Percentiles rank a stretch among this genome's conserved stretches.
These are phyloP conservation scores for Aureobasidium sp. DNA, from an alignment of 2,329 filamentous ascomycete species.

Conservation along the genomic window DNA sequence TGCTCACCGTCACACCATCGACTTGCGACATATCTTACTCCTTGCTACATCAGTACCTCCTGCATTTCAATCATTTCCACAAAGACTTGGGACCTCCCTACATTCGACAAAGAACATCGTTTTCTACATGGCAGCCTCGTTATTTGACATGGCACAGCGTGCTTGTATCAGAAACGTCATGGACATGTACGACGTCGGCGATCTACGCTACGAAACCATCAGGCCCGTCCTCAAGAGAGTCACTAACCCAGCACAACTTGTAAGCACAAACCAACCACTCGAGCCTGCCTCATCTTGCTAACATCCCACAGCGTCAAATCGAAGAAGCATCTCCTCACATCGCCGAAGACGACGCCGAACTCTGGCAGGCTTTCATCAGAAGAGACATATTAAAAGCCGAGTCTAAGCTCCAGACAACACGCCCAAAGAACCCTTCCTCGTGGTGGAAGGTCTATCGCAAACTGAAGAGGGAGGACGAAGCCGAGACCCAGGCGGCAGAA, in stretches of 20 bases:
- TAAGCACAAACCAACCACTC: neutral
- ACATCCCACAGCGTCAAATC: slow-evolving; percentile 38
- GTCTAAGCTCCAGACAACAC: slow-evolving; percentile 45
- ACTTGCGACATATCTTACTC: neutral
- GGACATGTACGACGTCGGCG: slow-evolving; percentile 58
- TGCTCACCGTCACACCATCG: neutral
- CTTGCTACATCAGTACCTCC: neutral
- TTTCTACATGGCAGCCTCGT: slow-evolving; percentile 21
- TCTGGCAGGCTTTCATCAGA: slow-evolving; percentile 73
- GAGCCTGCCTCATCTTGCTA: neutral
- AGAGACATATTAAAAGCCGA: slow-evolving; percentile 64
- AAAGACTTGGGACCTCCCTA: neutral
- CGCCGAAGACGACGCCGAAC: slow-evolving; percentile 55
- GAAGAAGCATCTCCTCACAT: slow-evolving; percentile 73
- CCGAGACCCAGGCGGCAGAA: slow-evolving; percentile 25
- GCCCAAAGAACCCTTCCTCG: slow-evolving; percentile 55
- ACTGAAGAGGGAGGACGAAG: slow-evolving; percentile 32
- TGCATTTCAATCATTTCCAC: neutral
- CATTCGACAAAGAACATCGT: neutral
- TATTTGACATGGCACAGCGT: slow-evolving; percentile 32
- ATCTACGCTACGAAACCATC: slow-evolving; percentile 58
- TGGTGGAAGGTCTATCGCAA: slow-evolving; percentile 70
- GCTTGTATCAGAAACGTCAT: slow-evolving; percentile 34
- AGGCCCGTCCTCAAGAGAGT: slow-evolving; percentile 62
- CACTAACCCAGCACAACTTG: slow-evolving; percentile 62